A percentile compares a stretch with the other conserved stretches of the same genome.
Evolutionary conservation across 805 yeast species (phyloP).

Genomic region (Candida verbasci): DNA sequence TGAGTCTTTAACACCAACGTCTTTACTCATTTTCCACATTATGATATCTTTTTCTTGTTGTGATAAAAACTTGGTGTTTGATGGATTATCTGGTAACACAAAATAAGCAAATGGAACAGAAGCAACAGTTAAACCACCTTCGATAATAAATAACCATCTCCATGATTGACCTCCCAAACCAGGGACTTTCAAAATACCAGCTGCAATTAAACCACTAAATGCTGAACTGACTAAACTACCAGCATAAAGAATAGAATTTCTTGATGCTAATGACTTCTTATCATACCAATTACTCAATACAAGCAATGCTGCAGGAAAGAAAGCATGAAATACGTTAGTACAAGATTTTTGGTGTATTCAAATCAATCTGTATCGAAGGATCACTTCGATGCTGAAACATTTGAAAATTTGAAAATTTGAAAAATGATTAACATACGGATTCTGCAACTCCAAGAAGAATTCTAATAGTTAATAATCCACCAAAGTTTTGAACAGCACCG

Average conservation of each 20-base stretch:
- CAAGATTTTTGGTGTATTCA: too few species aligned
- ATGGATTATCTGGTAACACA: slow-evolving; percentile 51
- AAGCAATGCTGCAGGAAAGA: slow-evolving; percentile 45
- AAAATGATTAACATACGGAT: slow-evolving; percentile 24
- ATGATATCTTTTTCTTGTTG: slow-evolving; percentile 43
- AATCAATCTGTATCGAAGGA: too few species aligned
- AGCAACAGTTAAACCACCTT: slow-evolving; percentile 50
- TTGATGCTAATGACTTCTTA: slow-evolving; percentile 42
- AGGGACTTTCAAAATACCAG: slow-evolving; percentile 45
- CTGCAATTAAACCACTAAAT: slow-evolving; percentile 50
- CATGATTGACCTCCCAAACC: slow-evolving; percentile 41
- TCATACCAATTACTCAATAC: slow-evolving; percentile 55
- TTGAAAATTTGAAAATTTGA: background rate
- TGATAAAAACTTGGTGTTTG: slow-evolving; percentile 42
- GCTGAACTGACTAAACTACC: slow-evolving; percentile 53
- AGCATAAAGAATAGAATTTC: slow-evolving; percentile 48
- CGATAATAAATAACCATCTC: slow-evolving; percentile 55
- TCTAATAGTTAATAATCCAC: slow-evolving; percentile 43
- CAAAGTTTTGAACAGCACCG: slow-evolving; percentile 42
- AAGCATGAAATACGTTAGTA: too few species aligned
- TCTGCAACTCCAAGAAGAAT: slow-evolving; percentile 44
- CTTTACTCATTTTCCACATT: slow-evolving; percentile 36
- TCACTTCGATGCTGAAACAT: background rate
- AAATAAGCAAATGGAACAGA: slow-evolving; percentile 42
- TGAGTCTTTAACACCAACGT: slow-evolving; percentile 36